These are phyloP conservation scores for Mycena amicta DNA, from an alignment of 768 basidiomycete genomes.

Conservation along the genomic window DNA sequence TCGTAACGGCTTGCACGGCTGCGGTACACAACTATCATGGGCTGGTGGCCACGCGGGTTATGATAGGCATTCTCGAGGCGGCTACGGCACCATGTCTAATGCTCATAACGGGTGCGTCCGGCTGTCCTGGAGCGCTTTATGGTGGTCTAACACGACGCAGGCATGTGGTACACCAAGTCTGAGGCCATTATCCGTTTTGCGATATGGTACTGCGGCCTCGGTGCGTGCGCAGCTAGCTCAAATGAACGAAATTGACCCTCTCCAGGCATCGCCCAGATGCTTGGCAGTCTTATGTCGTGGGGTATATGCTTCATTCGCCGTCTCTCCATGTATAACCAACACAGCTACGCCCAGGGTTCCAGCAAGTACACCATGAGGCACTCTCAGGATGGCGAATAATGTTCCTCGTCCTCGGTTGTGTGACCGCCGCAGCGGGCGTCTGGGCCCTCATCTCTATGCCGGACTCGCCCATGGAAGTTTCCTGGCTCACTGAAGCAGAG, in stretches of 20 bases:
- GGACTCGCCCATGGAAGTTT: conserved; percentile 20
- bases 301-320: neutral
- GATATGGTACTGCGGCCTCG: conserved; percentile 21
- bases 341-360: conserved; percentile 13
- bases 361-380: conserved; percentile 14
- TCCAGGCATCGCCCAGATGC: conserved; percentile 20
- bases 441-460: conserved; percentile 17
- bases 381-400: conserved; percentile 23
- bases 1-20: conserved; percentile 20
- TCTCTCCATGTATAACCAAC: neutral
- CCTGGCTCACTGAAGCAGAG: conserved; percentile 21
- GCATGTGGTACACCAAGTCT: conserved; percentile 24
- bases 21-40: conserved; percentile 18
- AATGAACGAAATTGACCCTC: neutral
- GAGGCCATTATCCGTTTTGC: conserved; percentile 21
- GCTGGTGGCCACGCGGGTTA: conserved; percentile 14
- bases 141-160: no score
- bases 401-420: conserved; percentile 20
- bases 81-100: conserved; percentile 21
- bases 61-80: conserved; percentile 22
- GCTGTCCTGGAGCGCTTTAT: neutral
- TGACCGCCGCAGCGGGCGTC: conserved; percentile 13
- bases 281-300: conserved; percentile 19
- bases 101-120: conserved; percentile 17
- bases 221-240: neutral